Evolutionary conservation across 176 grass and related monocot genomes (phyloP), one percentile per base, ranked within the genome.

Genomic region (Dendrocalamus sinicus): DNA sequence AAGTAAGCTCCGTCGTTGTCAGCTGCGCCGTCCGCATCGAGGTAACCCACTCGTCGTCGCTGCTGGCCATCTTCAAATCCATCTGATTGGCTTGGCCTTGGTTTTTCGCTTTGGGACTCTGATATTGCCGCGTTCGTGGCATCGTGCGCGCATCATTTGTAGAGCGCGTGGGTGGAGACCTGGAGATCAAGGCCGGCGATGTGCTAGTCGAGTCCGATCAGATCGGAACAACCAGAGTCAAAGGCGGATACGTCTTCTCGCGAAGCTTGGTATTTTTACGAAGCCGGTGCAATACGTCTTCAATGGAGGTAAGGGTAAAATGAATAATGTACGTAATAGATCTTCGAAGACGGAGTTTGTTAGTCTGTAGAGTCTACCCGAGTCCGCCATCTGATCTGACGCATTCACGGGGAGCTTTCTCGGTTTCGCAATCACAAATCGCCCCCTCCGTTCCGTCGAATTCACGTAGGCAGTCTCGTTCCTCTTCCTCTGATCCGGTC

Each of bases 401-500:
- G 22, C 22, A n/a, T 59, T 22, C 9, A 23, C 22, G 20, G 57
- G 0, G 17, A 32, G 11, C 5, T 19, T 45, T 52, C 9, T 32
- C 26, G 26, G 53, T 19, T 37, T 70, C 26, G 14, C 19, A n/a
- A 30, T 60, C 64, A 47, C 72, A 17, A 24, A 54, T 54, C 26
- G 41, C 39, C 44, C 79, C 70, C 72, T 67, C 13, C 12, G 12
- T 59, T 74, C 66, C 12, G 14, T 41, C 41, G 3, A 9, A 80
- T 80, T 85, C 76, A 11, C 61, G 20, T 15, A 16, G 44, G 40
- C 75, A 16, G 41, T 8, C 23, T 13, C 39, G 48, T 85, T 82
- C 83, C 59, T 77, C 66, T 72, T 50, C 35, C 80, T 43, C 79
- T 53, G 69, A 50, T 85, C 75, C 80, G 52, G 67, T 19, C 79